Evolutionary conservation across 192 early-diverging fungal genomes (phyloP).

Genomic region (Backusella circina): DNA sequence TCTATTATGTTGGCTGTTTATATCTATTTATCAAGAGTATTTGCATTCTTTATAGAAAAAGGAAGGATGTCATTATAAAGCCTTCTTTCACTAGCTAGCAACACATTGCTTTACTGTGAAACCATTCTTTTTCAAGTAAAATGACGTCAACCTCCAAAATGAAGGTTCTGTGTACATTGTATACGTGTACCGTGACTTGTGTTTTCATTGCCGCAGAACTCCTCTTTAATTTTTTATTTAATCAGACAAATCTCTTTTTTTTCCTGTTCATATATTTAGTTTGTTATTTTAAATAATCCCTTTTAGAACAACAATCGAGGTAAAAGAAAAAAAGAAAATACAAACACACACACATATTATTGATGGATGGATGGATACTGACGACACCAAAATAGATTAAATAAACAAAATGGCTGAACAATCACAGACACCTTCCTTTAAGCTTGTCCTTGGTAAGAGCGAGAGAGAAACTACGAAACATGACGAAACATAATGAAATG

Average conservation of each 20-base stretch:
- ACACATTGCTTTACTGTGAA: too few species aligned
- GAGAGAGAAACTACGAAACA: neutral
- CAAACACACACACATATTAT: neutral
- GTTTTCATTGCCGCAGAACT: too few species aligned
- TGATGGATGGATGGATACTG: neutral
- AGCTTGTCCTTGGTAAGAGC: conserved; percentile 81
- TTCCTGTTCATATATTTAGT: neutral
- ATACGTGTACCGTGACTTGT: too few species aligned
- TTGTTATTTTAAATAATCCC: neutral
- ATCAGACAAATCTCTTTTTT: neutral
- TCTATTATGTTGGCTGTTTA: too few species aligned
- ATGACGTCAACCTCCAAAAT: too few species aligned
- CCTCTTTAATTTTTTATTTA: too few species aligned
- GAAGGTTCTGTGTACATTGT: too few species aligned
- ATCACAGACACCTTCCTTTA: conserved; percentile 73
- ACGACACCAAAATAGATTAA: neutral
- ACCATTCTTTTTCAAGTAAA: too few species aligned
- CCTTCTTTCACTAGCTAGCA: too few species aligned
- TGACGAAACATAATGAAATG: neutral
- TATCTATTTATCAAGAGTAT: too few species aligned
- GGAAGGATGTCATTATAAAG: too few species aligned
- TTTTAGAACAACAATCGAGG: neutral
- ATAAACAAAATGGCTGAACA: conserved; percentile 26
- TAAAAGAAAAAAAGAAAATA: neutral
- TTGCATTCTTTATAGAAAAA: too few species aligned